These are phyloP conservation scores for Mycena rosella DNA, from an alignment of 768 basidiomycete species.

Conservation along the genomic window DNA sequence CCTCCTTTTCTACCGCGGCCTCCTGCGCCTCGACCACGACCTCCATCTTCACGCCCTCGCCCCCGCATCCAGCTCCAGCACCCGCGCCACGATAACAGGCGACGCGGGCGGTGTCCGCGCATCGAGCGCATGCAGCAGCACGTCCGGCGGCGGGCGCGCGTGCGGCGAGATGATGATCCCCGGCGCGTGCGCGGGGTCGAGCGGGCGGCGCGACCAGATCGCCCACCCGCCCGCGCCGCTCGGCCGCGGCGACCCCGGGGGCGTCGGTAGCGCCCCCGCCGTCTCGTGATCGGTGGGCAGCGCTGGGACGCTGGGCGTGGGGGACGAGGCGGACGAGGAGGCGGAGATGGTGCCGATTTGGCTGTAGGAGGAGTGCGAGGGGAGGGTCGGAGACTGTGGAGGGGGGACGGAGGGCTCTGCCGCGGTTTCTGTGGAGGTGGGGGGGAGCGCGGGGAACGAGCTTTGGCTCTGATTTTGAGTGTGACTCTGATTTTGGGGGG, in stretches of 20 bases:
- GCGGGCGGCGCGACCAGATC: conserved; percentile 81
- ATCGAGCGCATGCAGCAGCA: conserved; percentile 68
- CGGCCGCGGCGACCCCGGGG: not conserved
- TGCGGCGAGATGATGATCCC: conserved; percentile 78
- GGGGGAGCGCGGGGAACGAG: not conserved
- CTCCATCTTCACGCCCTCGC: not conserved
- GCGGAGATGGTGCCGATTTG: conserved; percentile 2
- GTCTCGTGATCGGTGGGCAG: too few species aligned
- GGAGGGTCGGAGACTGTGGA: not conserved
- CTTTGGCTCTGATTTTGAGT: not conserved
- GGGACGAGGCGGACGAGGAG: conserved; percentile 14
- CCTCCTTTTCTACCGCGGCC: not conserved
- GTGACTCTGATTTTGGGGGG: not conserved
- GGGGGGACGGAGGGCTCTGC: too few species aligned
- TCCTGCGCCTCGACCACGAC: not conserved
- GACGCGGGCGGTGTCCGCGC: conserved; percentile 61
- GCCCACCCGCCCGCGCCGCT: conserved; percentile 57
- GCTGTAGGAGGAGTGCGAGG: conserved; percentile 10
- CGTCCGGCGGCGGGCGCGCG: conserved; percentile 71
- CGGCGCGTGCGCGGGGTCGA: conserved; percentile 72
- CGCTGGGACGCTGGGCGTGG: not conserved
- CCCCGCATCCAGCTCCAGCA: not conserved
- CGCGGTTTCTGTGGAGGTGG: not conserved
- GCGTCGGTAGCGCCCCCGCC: not conserved
- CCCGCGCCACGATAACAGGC: not conserved